A percentile compares a stretch with the other conserved stretches of the same genome.
These are phyloP conservation scores for Salix arbutifolia DNA, from an alignment of 345 rosid genomes.

Conservation along the genomic window DNA sequence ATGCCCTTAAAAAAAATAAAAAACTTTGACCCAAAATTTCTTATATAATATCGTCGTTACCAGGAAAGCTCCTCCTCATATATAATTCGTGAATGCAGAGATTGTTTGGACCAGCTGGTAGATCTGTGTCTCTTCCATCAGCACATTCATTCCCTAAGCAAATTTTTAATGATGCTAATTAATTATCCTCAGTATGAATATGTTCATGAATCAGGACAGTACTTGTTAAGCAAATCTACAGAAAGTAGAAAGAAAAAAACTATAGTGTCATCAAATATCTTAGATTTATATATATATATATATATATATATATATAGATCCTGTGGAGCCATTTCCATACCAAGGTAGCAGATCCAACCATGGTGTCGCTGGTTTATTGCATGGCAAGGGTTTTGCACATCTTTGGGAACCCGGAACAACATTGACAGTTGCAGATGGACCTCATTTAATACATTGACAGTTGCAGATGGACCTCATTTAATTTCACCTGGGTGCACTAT, in stretches of 20 bases:
- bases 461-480: conserved; percentile 60
- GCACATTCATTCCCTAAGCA: neutral
- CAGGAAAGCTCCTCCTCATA: neutral
- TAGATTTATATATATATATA: too few species aligned
- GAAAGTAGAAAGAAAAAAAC: too few species aligned
- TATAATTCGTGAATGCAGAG: conserved; percentile 33
- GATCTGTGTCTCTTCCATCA: neutral
- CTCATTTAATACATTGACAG: too few species aligned
- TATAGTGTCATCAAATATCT: too few species aligned
- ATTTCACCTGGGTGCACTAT: too few species aligned
- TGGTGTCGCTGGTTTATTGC: conserved; percentile 73
- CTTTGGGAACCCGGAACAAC: conserved; percentile 86
- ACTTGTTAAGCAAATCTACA: too few species aligned
- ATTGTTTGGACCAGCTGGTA: neutral
- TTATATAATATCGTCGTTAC: neutral
- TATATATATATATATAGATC: too few species aligned
- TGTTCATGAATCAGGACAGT: conserved; percentile 4
- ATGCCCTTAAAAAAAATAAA: too few species aligned
- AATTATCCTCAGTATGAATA: neutral
- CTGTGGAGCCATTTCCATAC: conserved; percentile 73
- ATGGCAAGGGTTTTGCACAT: conserved; percentile 68
- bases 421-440: conserved; percentile 56
- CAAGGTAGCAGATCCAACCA: conserved; percentile 97
- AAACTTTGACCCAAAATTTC: neutral
- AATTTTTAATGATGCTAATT: neutral